Conservation (phyloP, 1,284 basidiomycete genomes). For the Anthracocystis setariae region DNA sequence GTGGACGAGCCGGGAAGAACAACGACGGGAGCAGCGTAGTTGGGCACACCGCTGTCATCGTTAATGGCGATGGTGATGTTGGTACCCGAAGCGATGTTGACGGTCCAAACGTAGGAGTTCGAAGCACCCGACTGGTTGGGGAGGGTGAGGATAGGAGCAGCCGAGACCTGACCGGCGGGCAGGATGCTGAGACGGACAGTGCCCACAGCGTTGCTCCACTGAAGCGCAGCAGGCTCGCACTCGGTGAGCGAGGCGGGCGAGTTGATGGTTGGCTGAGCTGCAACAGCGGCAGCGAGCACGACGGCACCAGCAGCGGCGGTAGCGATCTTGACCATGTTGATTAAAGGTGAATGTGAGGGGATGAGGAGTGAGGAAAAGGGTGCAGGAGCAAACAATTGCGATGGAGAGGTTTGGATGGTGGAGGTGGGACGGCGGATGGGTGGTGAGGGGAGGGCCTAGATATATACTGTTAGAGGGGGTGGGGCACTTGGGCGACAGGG, state of each 20-base stretch:
- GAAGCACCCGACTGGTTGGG: slow-evolving; percentile 50
- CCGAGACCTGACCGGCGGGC: slow-evolving; percentile 45
- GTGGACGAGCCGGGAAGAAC: slow-evolving; percentile 34
- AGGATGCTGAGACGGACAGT: slow-evolving; percentile 41
- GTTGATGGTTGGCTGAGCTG: slow-evolving; percentile 40
- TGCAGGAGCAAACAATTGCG: not conserved
- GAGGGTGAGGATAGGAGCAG: slow-evolving; percentile 48
- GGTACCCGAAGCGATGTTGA: slow-evolving; percentile 63
- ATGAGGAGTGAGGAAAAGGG: not conserved
- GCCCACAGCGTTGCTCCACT: slow-evolving; percentile 38
- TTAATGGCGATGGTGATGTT: slow-evolving; percentile 62
- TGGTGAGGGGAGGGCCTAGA: slow-evolving; percentile 3
- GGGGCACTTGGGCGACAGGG: not conserved
- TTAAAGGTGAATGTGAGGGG: slow-evolving; percentile 2
- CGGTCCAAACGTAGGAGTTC: slow-evolving; percentile 60
- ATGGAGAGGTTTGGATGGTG: not conserved
- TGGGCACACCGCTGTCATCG: slow-evolving; percentile 56
- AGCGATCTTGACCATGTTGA: slow-evolving; percentile 52
- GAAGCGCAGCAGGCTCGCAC: slow-evolving; percentile 40
- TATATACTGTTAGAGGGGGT: slow-evolving; percentile 24
- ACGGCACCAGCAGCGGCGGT: slow-evolving; percentile 46
- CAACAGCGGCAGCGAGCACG: slow-evolving; percentile 42
- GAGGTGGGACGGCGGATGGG: slow-evolving; percentile 9
- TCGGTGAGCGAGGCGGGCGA: slow-evolving; percentile 43
- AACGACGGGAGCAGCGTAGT: slow-evolving; percentile 45